These are phyloP conservation scores for Apophysomyces sp. DNA, from an alignment of 371 early-diverging fungal species.

Conservation along the genomic window DNA sequence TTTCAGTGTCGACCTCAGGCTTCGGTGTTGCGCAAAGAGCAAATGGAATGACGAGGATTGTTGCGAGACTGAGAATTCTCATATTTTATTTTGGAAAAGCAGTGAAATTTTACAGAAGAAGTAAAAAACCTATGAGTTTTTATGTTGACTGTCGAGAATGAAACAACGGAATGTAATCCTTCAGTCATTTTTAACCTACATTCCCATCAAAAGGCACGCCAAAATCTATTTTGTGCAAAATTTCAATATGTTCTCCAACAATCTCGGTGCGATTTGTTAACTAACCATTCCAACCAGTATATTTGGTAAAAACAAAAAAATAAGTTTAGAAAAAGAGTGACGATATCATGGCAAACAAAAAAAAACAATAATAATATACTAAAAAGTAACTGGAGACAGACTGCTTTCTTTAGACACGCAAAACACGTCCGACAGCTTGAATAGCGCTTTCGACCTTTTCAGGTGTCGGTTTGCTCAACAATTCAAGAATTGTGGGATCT, in stretches of 20 bases:
- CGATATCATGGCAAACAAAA: not conserved
- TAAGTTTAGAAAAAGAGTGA: too few species aligned
- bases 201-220: not conserved
- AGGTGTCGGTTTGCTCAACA: not conserved
- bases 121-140: not conserved
- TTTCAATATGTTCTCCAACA: not conserved
- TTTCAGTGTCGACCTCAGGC: not conserved
- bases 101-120: not conserved
- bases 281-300: not conserved
- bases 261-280: not conserved
- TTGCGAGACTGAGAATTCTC: not conserved
- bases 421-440: not conserved
- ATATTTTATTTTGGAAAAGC: not conserved
- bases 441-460: not conserved
- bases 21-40: not conserved
- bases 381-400: not conserved
- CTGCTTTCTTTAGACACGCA: not conserved
- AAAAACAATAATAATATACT: not conserved
- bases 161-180: not conserved
- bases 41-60: not conserved
- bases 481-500: not conserved
- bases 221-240: not conserved
- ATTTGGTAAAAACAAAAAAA: not conserved
- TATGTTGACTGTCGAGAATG: not conserved
- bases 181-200: not conserved